Conservation (phyloP, 345 rosid genomes). For the Populus tremula region DNA sequence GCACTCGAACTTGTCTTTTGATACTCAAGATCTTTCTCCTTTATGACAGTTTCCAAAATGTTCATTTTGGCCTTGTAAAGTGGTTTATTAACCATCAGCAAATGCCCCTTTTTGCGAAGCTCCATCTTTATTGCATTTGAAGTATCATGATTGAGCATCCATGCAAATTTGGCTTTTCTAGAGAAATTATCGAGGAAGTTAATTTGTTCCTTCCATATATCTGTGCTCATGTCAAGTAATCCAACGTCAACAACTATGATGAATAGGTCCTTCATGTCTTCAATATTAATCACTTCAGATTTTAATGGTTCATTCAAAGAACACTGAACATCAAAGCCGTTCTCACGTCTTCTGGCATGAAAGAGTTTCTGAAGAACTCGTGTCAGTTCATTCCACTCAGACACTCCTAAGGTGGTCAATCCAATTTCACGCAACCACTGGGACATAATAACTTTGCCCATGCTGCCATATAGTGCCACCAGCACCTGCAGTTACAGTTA, state of each 20-base stretch:
- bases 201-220: constrained; percentile 86
- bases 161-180: constrained; percentile 61
- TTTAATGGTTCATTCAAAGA: constrained; percentile 36
- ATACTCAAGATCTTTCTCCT: constrained; percentile 40
- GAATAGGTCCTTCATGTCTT: constrained; percentile 42
- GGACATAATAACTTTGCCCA: constrained; percentile 59
- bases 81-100: constrained; percentile 75
- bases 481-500: constrained; percentile 54
- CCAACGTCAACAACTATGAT: constrained; percentile 73
- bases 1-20: constrained; percentile 36
- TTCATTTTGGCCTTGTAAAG: constrained; percentile 87
- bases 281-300: constrained; percentile 37
- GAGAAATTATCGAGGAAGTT: constrained; percentile 73
- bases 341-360: constrained; percentile 29
- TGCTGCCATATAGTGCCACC: constrained; percentile 65
- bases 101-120: constrained; percentile 73
- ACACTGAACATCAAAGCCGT: constrained; percentile 40
- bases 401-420: constrained; percentile 57
- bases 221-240: constrained; percentile 81
- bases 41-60: constrained; percentile 65
- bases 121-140: constrained; percentile 68
- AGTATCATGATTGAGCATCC: constrained; percentile 87
- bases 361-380: constrained; percentile 66
- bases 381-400: constrained; percentile 82
- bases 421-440: constrained; percentile 70